Conservation (phyloP, 495 filamentous ascomycete species). For the Geopyxis carbonaria region DNA sequence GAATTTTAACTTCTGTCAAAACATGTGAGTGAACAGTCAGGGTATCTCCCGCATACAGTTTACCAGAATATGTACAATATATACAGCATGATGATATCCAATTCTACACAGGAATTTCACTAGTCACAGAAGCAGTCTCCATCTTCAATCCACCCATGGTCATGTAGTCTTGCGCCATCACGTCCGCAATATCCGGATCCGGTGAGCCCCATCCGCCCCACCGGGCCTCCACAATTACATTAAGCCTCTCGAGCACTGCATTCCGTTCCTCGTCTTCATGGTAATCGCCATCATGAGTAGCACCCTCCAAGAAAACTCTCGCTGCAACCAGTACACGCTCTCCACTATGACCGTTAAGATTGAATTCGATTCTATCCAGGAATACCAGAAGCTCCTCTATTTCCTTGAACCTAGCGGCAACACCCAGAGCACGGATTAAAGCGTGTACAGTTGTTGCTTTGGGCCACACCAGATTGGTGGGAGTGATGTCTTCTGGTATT, state of each 20-base stretch:
- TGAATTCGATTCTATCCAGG: background rate
- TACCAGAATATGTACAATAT: no score
- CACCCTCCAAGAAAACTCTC: conserved; percentile 12
- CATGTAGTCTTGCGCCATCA: no score
- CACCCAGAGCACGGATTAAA: conserved; percentile 14
- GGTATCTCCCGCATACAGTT: no score
- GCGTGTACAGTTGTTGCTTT: conserved; percentile 10
- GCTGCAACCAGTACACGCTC: conserved; percentile 14
- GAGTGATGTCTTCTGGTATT: background rate
- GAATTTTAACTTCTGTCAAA: no score
- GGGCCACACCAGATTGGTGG: conserved; percentile 1
- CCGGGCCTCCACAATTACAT: background rate
- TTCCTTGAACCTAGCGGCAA: conserved; percentile 4
- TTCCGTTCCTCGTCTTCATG: conserved; percentile 1
- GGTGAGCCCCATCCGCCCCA: conserved; percentile 6
- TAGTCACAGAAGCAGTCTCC: no score
- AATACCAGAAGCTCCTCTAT: conserved; percentile 5
- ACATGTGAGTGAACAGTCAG: no score
- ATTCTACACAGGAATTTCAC: no score
- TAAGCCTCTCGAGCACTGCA: conserved; percentile 2
- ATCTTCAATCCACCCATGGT: no score
- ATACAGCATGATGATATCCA: no score
- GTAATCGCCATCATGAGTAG: background rate
- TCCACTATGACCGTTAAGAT: conserved; percentile 2
- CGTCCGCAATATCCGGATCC: no score